These are phyloP conservation scores for Aechmea fasciata DNA, from an alignment of 176 grass and related monocot species.

Conservation along the genomic window DNA sequence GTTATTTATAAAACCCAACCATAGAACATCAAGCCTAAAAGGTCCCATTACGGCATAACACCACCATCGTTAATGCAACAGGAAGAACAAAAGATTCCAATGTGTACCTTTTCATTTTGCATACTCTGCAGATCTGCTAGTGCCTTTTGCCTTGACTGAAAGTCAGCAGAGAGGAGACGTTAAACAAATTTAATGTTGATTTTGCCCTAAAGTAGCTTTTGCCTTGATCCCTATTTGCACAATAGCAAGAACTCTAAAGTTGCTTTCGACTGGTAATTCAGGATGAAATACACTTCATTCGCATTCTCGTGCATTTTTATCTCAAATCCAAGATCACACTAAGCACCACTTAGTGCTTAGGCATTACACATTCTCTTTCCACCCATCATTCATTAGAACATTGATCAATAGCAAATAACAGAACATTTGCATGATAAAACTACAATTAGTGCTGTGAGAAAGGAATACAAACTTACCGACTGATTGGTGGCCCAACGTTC, in stretches of 20 bases:
- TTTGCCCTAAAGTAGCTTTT: constrained; percentile 8
- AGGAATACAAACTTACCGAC: constrained; percentile 50
- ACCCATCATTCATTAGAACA: too few relatives aligned
- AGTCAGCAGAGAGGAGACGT: constrained; percentile 14
- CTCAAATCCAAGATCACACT: too few relatives aligned
- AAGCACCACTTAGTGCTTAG: too few relatives aligned
- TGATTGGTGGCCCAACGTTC: constrained; percentile 99
- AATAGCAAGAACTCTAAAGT: too few relatives aligned
- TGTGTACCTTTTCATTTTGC: constrained; percentile 81
- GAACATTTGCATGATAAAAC: not conserved
- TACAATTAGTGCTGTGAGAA: not conserved
- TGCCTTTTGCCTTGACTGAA: constrained; percentile 93
- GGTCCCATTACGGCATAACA: not conserved
- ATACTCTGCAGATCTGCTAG: constrained; percentile 75
- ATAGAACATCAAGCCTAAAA: not conserved
- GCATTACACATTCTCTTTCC: too few relatives aligned
- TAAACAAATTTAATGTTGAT: constrained; percentile 8
- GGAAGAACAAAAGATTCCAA: not conserved
- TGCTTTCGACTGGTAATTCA: too few relatives aligned
- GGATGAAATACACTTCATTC: too few relatives aligned
- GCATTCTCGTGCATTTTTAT: too few relatives aligned
- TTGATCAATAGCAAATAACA: not conserved
- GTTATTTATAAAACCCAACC: not conserved
- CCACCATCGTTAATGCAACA: not conserved
- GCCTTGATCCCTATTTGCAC: too few relatives aligned